These are phyloP conservation scores for Solanum habrochaites DNA, from an alignment of 257 asterid species.

Conservation along the genomic window DNA sequence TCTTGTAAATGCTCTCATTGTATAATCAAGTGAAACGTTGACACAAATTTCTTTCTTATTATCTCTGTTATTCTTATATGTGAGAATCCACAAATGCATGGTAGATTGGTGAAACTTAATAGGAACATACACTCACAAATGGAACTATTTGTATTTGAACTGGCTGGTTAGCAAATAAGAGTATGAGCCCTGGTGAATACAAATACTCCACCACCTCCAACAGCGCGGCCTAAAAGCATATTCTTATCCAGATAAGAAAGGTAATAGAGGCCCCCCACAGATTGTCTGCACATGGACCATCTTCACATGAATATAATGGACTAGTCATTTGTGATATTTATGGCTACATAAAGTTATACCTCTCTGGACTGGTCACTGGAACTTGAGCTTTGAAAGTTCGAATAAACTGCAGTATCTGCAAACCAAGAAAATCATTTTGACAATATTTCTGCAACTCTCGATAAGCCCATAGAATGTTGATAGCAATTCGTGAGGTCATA, in stretches of 20 bases:
- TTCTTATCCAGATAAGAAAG: conserved; percentile 69
- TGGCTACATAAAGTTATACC: conserved; percentile 21
- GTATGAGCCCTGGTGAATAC: conserved; percentile 68
- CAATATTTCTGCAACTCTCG: background rate
- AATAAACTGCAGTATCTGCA: conserved; percentile 68
- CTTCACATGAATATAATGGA: background rate
- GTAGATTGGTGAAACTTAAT: background rate
- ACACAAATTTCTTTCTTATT: background rate
- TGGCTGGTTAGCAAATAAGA: conserved; percentile 5
- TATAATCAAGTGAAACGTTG: background rate
- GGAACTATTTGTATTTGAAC: background rate
- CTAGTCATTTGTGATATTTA: background rate
- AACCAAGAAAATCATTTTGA: background rate
- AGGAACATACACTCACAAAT: background rate
- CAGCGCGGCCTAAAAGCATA: conserved; percentile 85
- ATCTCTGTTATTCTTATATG: background rate
- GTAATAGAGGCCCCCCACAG: conserved; percentile 82
- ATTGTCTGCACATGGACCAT: conserved; percentile 26
- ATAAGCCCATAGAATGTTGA: background rate
- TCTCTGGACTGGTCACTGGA: conserved; percentile 41
- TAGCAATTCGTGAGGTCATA: background rate
- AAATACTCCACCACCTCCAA: conserved; percentile 87
- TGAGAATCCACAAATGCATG: background rate
- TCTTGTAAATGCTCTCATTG: background rate
- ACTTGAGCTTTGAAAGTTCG: conserved; percentile 59